Evolutionary conservation across 2,329 filamentous ascomycete species (phyloP).

Genomic region (Volutella citrinella): DNA sequence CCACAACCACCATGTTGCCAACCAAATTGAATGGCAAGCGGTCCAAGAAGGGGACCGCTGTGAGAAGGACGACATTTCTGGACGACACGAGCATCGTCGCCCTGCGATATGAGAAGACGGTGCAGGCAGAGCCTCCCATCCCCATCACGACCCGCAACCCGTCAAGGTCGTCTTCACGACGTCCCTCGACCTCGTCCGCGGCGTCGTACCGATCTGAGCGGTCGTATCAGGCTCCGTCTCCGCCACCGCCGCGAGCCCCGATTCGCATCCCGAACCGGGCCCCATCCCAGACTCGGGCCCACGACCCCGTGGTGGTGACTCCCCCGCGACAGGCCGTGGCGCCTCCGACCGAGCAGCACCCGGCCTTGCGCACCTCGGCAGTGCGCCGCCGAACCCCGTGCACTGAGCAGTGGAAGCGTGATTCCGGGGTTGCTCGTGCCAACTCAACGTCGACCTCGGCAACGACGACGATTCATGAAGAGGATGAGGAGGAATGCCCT

Average conservation of each 20-base stretch:
- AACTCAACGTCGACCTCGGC: slow-evolving; percentile 31
- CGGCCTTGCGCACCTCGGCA: slow-evolving; percentile 41
- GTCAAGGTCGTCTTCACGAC: slow-evolving; percentile 27
- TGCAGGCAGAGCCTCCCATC: slow-evolving; percentile 56
- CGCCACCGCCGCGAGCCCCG: too few relatives aligned
- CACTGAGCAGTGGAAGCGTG: slow-evolving; percentile 48
- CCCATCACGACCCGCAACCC: slow-evolving; percentile 45
- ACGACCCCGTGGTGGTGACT: slow-evolving; percentile 29
- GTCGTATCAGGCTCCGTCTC: too few relatives aligned
- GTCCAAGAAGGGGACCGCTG: slow-evolving; percentile 36
- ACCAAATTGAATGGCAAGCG: slow-evolving; percentile 42
- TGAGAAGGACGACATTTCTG: slow-evolving; percentile 35
- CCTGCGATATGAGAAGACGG: slow-evolving; percentile 60
- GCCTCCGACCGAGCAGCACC: slow-evolving; percentile 51
- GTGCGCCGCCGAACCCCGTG: slow-evolving; percentile 19
- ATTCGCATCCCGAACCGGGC: too few relatives aligned
- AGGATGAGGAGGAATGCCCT: slow-evolving; percentile 40
- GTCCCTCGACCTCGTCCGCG: slow-evolving; percentile 21
- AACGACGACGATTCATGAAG: slow-evolving; percentile 33
- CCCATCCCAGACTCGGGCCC: too few relatives aligned
- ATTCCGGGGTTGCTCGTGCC: slow-evolving; percentile 51
- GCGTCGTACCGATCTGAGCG: slow-evolving; percentile 20
- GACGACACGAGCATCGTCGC: slow-evolving; percentile 51
- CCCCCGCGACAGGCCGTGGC: slow-evolving; percentile 32
- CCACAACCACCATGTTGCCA: slow-evolving; percentile 31